phyloP scores from a whole-genome alignment of 228 moss, liverwort and hornwort species.

The Sphagnum fallax region DNA sequence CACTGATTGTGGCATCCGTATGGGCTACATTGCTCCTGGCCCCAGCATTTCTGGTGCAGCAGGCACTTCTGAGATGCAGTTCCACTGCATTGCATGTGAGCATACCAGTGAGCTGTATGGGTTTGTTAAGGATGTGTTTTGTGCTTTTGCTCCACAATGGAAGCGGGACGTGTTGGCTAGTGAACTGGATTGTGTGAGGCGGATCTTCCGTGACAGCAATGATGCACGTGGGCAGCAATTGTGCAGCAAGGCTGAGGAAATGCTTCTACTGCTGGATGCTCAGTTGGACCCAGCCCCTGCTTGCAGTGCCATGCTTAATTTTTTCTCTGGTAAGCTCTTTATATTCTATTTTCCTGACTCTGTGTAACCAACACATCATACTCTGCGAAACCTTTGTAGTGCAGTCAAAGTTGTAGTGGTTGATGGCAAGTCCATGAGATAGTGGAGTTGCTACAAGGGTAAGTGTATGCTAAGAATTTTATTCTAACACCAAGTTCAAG shows the following conservation, averaged over 20 bases:
- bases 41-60: constrained; percentile 69
- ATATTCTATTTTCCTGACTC: background rate
- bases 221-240: constrained; percentile 79
- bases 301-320: constrained; percentile 79
- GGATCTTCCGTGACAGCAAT: constrained; percentile 81
- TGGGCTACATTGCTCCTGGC: constrained; percentile 84
- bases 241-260: constrained; percentile 75
- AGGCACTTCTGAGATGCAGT: constrained; percentile 87
- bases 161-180: constrained; percentile 61
- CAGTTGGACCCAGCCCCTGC: constrained; percentile 62
- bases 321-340: constrained; percentile 57
- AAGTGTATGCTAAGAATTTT: background rate
- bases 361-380: background rate
- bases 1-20: constrained; percentile 87
- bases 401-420: background rate
- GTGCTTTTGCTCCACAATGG: constrained; percentile 91
- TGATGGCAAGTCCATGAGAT: too few species aligned
- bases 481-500: too few species aligned
- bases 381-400: background rate
- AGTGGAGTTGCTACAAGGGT: background rate
- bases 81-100: constrained; percentile 84
- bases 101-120: constrained; percentile 97
- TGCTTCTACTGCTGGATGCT: constrained; percentile 65
- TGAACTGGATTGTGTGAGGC: constrained; percentile 88
- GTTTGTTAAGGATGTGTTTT: constrained; percentile 95